Evolutionary conservation across 2,329 filamentous ascomycete genomes (phyloP).

Genomic region (Scedosporium dehoogii): DNA sequence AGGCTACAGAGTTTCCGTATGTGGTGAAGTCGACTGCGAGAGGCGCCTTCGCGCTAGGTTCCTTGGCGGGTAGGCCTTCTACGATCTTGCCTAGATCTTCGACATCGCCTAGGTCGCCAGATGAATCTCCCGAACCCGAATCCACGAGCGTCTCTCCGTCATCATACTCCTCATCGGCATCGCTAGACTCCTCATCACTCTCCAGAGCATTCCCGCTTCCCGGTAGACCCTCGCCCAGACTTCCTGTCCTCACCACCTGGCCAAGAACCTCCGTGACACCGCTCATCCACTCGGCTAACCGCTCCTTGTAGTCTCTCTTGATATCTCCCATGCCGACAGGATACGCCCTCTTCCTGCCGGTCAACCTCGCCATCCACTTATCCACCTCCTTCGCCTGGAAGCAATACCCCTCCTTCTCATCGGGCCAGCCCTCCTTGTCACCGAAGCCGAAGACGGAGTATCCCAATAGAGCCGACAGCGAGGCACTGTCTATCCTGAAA

Average conservation of each 20-base stretch:
- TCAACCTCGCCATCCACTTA: slow-evolving; percentile 95
- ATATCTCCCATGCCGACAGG: slow-evolving; percentile 83
- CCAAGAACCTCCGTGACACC: slow-evolving; percentile 65
- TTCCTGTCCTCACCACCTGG: slow-evolving; percentile 50
- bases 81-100: slow-evolving; percentile 71
- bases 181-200: slow-evolving; percentile 54
- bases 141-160: slow-evolving; percentile 43
- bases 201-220: slow-evolving; percentile 79
- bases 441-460: slow-evolving; percentile 94
- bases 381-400: slow-evolving; percentile 86
- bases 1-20: slow-evolving; percentile 41
- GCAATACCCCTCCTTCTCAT: slow-evolving; percentile 83
- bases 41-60: slow-evolving; percentile 23
- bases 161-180: slow-evolving; percentile 31
- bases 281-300: slow-evolving; percentile 66
- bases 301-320: slow-evolving; percentile 58
- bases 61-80: slow-evolving; percentile 26
- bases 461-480: slow-evolving; percentile 65
- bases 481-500: slow-evolving; percentile 87
- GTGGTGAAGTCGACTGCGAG: slow-evolving; percentile 86
- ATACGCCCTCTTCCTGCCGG: slow-evolving; percentile 74
- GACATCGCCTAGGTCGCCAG: slow-evolving; percentile 57
- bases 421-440: slow-evolving; percentile 85
- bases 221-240: slow-evolving; percentile 53
- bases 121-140: background rate